Percentiles rank a stretch among this genome's conserved stretches.
phyloP scores from a whole-genome alignment of 2,329 filamentous ascomycete genomes.

The Zopfia rhizophila region DNA sequence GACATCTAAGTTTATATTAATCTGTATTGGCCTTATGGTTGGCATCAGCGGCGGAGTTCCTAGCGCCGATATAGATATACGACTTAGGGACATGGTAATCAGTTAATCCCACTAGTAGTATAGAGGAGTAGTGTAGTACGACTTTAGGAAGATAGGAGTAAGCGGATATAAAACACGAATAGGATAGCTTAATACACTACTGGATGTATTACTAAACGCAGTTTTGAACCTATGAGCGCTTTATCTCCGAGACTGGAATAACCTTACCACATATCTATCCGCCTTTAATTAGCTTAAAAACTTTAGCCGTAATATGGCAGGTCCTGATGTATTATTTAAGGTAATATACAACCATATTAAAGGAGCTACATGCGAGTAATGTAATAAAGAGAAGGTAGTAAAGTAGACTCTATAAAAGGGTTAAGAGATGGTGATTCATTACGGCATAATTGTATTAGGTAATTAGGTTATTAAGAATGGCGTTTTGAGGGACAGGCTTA shows the following conservation, averaged over 20 bases:
- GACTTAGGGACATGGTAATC: not conserved
- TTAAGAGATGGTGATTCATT: too few relatives aligned
- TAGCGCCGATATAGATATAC: constrained; percentile 9
- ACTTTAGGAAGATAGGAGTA: not conserved
- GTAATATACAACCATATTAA: not conserved
- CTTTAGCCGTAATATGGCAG: too few relatives aligned
- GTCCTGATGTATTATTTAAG: too few relatives aligned
- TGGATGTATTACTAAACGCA: constrained; percentile 2
- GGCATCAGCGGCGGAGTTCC: constrained; percentile 13
- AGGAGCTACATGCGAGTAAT: too few relatives aligned
- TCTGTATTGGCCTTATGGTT: constrained; percentile 27
- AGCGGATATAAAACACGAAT: constrained; percentile 1
- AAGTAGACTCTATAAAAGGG: too few relatives aligned
- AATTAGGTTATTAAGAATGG: too few relatives aligned
- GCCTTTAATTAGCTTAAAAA: not conserved
- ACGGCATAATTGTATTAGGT: too few relatives aligned
- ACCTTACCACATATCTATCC: not conserved
- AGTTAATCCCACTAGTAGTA: not conserved
- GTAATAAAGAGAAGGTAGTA: too few relatives aligned
- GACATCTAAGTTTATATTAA: constrained; percentile 33
- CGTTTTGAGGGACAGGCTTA: too few relatives aligned
- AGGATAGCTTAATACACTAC: constrained; percentile 8
- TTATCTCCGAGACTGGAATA: not conserved
- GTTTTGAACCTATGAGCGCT: constrained; percentile 7
- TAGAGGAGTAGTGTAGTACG: not conserved